Base-by-base conservation (phyloP, 257 asterid genomes). In the Solanum bulbocastanum region DNA sequence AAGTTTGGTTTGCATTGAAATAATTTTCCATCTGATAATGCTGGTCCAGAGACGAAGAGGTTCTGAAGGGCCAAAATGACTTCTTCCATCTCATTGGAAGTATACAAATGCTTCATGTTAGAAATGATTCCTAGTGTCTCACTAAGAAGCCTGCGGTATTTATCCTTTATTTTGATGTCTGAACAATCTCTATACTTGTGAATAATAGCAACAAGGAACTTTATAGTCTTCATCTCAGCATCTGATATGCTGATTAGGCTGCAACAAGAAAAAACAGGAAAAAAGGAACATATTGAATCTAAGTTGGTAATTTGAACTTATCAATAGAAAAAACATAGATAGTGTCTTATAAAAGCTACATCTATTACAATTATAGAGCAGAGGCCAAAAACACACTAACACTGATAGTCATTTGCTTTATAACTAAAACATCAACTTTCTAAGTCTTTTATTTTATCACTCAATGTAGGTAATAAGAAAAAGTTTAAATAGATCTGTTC, bases 231-330 rank as follows among this genome's bases (percentile, higher is more conserved):
- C 94, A 90, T 92, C 90, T 95, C 98, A 32, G 98, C 88, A 89
- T 93, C 98, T 62, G 99, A 91, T 44, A 96, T 90, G 93, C 93
- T 94, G 83, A 93, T 93, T 95, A 93, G 96, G 86, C 99, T 97
- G 83, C 82, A 91, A 84, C 33, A 78, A 37, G 72, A 22, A 49
- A 16, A 46, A 27, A 2, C 2, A 2, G 6, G 10, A 40, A 25
- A 14, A 86, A 36, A 66, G 36, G 60, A 73, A 86, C 23, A 71
- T 44, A 40, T 39, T 25, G 69, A 49, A 82, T 82, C 85, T 30
- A 49, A 49, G 69, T 82, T 49, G 42, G 69, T 49, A 25, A 27
- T 60, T 27, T 49, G 69, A 5, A 82, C 66, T 30, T 46, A 30
- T 18, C 68, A 46, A 27, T 49, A 82, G 42, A 16, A 82, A 82